A percentile compares a stretch with the other conserved stretches of the same genome.
These are phyloP conservation scores for Geosmithia flava DNA, from an alignment of 2,329 filamentous ascomycete genomes.

Conservation along the genomic window DNA sequence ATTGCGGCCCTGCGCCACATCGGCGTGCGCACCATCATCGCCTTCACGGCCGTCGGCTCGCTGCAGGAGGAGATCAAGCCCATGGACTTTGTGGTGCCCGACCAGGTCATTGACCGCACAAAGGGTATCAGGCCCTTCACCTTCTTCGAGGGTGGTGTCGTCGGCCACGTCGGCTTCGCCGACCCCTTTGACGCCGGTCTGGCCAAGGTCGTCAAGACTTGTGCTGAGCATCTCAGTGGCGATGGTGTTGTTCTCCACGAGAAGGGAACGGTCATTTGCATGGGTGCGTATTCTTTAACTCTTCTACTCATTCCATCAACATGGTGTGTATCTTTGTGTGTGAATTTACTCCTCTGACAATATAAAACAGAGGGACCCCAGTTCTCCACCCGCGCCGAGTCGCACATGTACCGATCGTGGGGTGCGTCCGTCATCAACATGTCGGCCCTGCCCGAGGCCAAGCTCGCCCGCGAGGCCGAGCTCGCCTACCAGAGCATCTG, in stretches of 20 bases:
- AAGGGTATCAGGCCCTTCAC: conserved; percentile 92
- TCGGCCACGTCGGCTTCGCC: conserved; percentile 89
- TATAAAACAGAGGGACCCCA: conserved; percentile 94
- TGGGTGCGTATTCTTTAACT: conserved; percentile 46
- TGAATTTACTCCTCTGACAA: neutral
- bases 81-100: conserved; percentile 90
- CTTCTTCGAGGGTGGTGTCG: conserved; percentile 86
- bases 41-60: conserved; percentile 90
- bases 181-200: conserved; percentile 83
- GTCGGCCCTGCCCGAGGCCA: conserved; percentile 89
- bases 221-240: conserved; percentile 64
- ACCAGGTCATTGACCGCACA: conserved; percentile 94
- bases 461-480: conserved; percentile 91
- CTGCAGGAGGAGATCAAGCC: conserved; percentile 88
- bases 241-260: conserved; percentile 79
- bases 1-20: conserved; percentile 91
- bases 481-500: conserved; percentile 97
- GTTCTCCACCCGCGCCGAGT: conserved; percentile 93
- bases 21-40: conserved; percentile 82
- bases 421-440: conserved; percentile 97
- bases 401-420: conserved; percentile 88
- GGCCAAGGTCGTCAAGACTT: conserved; percentile 63
- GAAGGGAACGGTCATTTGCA: conserved; percentile 77
- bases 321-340: neutral
- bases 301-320: neutral